Evolutionary conservation across 1,139 yeast species (phyloP), one percentile per base, ranked within the genome.

Genomic region (Yamadazyma kanchanaburiensis): DNA sequence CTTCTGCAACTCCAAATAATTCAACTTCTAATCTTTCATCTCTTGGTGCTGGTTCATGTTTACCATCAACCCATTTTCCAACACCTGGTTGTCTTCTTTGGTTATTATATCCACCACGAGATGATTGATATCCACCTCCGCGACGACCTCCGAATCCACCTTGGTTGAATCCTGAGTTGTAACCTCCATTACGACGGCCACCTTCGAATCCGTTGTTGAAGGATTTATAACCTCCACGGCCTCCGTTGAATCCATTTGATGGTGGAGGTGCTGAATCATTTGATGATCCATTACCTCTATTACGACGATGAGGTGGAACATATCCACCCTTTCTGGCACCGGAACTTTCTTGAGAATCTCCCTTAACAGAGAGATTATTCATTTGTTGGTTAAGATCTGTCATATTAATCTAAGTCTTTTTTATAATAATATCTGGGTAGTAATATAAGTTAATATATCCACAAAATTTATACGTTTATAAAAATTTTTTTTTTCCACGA

Each of bases 1-100:
- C 97, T 33, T 89, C 95, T 29, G 81, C 77, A 31, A 78, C 78
- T 50, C 98, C 98, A 52, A 85, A 94, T 45, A 94, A 71, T 54
- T 87, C 91, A 37, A 72, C 50, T 65, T 91, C 98, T 46, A 82
- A 53, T 38, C 70, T 67, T 52, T 77, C 78, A 58, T 85, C 84
- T 45, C 70, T 72, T 32, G 79, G 74, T 37, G 95, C 87, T 35
- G 95, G 95, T 44, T 78, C 72, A 58, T 91, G 98, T 55, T 78
- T 77, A 46, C 97, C 97, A 52, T 89, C 85, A 37, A 72, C 80
- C 78, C 89, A 91, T 46, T 70, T 72, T 48, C 95, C 95, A 37
- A 70, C 73, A 40, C 77, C 75, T 16, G 70, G 64, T 42, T 60
- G 50, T 24, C 33, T 37, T 34, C 37, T 34, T 35, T 51, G 34